Conservation (phyloP, 345 rosid species). For the Microcos paniculata region DNA sequence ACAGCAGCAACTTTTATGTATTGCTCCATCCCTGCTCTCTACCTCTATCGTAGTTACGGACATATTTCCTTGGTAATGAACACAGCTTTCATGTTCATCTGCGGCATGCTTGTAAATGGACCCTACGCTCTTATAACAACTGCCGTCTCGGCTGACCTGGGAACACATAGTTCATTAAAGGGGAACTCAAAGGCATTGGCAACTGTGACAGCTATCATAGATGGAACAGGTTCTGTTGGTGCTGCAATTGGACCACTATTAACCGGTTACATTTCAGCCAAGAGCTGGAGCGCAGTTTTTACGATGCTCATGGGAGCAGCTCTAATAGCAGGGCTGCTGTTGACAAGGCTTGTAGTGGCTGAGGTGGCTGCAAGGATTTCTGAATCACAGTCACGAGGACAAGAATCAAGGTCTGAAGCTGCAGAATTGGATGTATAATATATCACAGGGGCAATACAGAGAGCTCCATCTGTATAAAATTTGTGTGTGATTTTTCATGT, state of each 20-base stretch:
- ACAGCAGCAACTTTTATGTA: conserved; percentile 95
- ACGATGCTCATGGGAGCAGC: conserved; percentile 94
- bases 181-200: conserved; percentile 95
- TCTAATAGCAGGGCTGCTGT: conserved; percentile 68
- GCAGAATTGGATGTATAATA: conserved; percentile 28
- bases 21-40: conserved; percentile 85
- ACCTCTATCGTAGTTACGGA: conserved; percentile 79
- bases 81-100: conserved; percentile 65
- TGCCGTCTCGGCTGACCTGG: conserved; percentile 92
- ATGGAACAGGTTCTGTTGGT: conserved; percentile 96
- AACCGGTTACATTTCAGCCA: conserved; percentile 83
- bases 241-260: conserved; percentile 94
- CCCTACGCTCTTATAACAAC: conserved; percentile 96
- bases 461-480: background rate
- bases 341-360: conserved; percentile 73
- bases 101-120: conserved; percentile 90
- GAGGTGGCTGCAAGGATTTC: conserved; percentile 73
- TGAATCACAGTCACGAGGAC: conserved; percentile 37
- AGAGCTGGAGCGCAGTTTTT: conserved; percentile 89
- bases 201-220: conserved; percentile 94
- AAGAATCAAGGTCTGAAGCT: conserved; percentile 22
- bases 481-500: conserved; percentile 8
- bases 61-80: conserved; percentile 63
- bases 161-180: conserved; percentile 84
- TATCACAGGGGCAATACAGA: background rate